Percentiles rank a stretch among this genome's conserved stretches.
These are phyloP conservation scores for Chytriomyces sp. DNA, from an alignment of 192 early-diverging fungal genomes.

Conservation along the genomic window DNA sequence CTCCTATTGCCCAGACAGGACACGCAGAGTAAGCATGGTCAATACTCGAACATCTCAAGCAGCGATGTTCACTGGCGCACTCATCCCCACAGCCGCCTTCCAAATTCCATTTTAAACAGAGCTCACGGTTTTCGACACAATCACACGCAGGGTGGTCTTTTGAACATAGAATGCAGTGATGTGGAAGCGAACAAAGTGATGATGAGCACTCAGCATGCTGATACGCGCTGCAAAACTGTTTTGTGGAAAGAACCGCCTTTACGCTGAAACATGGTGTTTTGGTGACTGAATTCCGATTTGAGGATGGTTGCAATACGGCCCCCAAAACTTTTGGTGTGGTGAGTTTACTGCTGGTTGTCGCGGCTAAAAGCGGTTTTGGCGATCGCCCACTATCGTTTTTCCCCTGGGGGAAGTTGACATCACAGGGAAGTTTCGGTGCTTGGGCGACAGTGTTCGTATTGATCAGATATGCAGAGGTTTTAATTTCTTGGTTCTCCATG, in stretches of 20 bases:
- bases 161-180: background rate
- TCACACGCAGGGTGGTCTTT: background rate
- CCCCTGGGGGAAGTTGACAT: background rate
- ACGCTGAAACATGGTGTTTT: background rate
- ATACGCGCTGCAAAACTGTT: background rate
- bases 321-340: background rate
- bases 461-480: no score
- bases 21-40: conserved; percentile 6
- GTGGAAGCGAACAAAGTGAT: background rate
- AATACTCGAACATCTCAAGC: conserved; percentile 4
- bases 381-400: background rate
- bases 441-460: background rate
- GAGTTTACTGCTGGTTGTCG: background rate
- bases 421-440: background rate
- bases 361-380: background rate
- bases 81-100: conserved; percentile 8
- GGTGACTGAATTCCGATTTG: background rate
- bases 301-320: background rate
- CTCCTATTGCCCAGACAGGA: background rate
- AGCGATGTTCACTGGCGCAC: conserved; percentile 24
- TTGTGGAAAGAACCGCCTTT: background rate
- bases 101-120: conserved; percentile 28
- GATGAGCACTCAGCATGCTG: background rate
- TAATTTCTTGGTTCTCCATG: no score
- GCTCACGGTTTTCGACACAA: background rate